Evolutionary conservation across 2,329 filamentous ascomycete species (phyloP), one percentile per base, ranked within the genome.

Genomic region (Colletotrichum sp.): DNA sequence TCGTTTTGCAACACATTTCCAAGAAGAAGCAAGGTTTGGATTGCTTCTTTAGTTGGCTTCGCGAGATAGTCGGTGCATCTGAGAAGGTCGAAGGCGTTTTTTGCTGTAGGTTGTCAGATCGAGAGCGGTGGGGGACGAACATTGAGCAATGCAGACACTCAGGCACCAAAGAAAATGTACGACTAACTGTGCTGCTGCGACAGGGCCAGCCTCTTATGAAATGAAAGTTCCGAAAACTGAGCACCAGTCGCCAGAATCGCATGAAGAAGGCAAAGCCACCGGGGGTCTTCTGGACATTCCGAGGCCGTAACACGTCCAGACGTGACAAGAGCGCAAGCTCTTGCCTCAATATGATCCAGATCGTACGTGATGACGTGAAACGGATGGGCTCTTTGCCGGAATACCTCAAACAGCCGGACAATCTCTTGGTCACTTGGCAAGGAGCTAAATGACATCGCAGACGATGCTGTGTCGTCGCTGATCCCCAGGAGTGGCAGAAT

Each of bases 1-100:
- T 70, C 34, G 32, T 74, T 77, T n/a, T 77, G 76, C 13, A 77
- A 69, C 6, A 71, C 70, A 30, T 71, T 76, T 1, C 76, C 76
- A 7, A 77, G 62, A 8, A 77, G 49, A 19, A 68, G 49, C 6
- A 68, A 52, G 13, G 65, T 68, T 15, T 68, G 65, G 1, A 68
- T 15, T 27, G 49, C 19, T 25, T 29, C 19, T 12, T 19, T 59
- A 11, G 49, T 16, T 25, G 65, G 65, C 13, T n/a, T 52, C 22
- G 65, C 49, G 3, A 68, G 49, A 44, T 68, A 68, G n/a, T 68
- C 65, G 11, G 65, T 68, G 49, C 39, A 19, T n/a, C 65, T 57
- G 8, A 59, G 22, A 12, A 59, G n/a, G n/a, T 59, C 65, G 27
- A 68, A 68, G 22, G 65, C 44, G n/a, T 34, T 13, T 36, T 57